A percentile compares a stretch with the other conserved stretches of the same genome.
phyloP scores from a whole-genome alignment of 2,329 filamentous ascomycete genomes.

The Delphinella strobiligena region DNA sequence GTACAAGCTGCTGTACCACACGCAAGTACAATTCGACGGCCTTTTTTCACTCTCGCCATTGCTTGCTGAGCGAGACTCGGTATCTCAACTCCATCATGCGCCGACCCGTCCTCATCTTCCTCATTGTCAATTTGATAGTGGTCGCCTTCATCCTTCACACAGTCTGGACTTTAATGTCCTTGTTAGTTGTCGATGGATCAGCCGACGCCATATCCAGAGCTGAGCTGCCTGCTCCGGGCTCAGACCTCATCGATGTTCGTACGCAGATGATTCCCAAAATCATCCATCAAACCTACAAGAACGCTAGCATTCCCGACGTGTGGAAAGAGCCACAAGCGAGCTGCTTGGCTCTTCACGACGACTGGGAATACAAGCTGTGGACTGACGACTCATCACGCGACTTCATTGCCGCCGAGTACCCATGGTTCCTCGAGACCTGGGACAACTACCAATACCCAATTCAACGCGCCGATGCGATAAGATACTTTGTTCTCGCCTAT shows the following conservation, averaged over 20 bases:
- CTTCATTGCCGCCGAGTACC: constrained; percentile 62
- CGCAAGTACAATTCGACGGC: no score
- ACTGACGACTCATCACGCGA: constrained; percentile 57
- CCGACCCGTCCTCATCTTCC: constrained; percentile 48
- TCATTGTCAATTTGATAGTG: constrained; percentile 52
- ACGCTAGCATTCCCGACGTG: constrained; percentile 53
- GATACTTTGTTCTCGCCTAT: constrained; percentile 67
- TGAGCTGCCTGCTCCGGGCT: constrained; percentile 55
- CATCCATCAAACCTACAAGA: constrained; percentile 66
- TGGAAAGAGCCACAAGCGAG: constrained; percentile 55
- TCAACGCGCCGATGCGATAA: constrained; percentile 57
- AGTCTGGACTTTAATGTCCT: constrained; percentile 58
- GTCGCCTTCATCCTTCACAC: constrained; percentile 52
- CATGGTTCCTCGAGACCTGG: constrained; percentile 59
- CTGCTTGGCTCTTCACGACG: constrained; percentile 55
- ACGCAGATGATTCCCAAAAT: constrained; percentile 61
- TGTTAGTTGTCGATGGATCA: constrained; percentile 56
- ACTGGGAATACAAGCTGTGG: constrained; percentile 75
- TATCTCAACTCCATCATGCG: constrained; percentile 36
- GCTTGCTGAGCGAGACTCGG: neutral
- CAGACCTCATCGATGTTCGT: constrained; percentile 42
- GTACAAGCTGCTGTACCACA: no score
- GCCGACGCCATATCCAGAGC: constrained; percentile 54
- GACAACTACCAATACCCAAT: constrained; percentile 64
- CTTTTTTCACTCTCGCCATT: no score